phyloP scores from a whole-genome alignment of 179 eudicot genomes.

The Amaranthus tricolor region DNA sequence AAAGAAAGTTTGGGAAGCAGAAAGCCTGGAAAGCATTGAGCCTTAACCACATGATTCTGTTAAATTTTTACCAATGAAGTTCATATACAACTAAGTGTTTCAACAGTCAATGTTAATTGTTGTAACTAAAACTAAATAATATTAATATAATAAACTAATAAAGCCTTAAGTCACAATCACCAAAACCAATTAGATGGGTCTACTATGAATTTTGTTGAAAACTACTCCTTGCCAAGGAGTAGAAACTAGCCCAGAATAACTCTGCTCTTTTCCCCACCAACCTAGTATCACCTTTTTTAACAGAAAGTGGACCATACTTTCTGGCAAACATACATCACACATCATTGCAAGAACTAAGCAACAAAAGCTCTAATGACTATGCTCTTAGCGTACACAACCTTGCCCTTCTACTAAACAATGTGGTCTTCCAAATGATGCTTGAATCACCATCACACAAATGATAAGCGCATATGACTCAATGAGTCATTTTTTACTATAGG shows the following conservation, averaged over 20 bases:
- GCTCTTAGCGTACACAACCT: not conserved
- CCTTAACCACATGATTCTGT: slow-evolving; percentile 4
- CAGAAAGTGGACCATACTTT: not conserved
- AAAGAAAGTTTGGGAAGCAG: too few species aligned
- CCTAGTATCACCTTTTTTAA: not conserved
- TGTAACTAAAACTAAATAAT: not conserved
- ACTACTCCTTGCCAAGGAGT: not conserved
- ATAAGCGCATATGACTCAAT: too few species aligned
- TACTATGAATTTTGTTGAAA: not conserved
- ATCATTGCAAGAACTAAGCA: not conserved
- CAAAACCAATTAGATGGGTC: slow-evolving; percentile 8
- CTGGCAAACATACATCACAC: not conserved
- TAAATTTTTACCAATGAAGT: not conserved
- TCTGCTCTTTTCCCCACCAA: not conserved
- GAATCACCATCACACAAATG: too few species aligned
- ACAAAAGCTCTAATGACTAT: not conserved
- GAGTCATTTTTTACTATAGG: too few species aligned
- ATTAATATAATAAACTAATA: not conserved
- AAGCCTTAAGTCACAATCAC: slow-evolving; percentile 5
- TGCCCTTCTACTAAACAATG: too few species aligned
- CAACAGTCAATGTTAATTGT: not conserved
- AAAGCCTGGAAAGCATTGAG: too few species aligned
- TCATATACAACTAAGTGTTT: not conserved
- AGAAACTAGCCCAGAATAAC: not conserved
- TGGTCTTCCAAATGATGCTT: too few species aligned